phyloP scores from a whole-genome alignment of 1,284 basidiomycete species.

The Apiotrichum akiyoshidainum region DNA sequence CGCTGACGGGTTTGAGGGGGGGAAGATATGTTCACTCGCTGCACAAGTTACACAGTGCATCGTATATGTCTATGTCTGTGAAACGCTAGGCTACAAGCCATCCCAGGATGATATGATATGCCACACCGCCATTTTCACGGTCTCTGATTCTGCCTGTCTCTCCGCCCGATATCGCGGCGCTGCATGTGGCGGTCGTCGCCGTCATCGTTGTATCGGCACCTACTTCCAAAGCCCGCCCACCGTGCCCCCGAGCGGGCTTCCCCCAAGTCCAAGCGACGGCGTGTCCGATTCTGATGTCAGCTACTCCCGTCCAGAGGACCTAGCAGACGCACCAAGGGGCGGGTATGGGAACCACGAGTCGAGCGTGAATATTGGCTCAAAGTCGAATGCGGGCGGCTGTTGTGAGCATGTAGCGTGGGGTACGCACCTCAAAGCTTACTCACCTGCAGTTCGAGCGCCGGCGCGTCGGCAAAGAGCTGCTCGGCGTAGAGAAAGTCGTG shows the following conservation, averaged over 20 bases:
- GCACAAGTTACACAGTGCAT: no score
- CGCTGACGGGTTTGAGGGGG: no score
- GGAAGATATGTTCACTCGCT: no score
- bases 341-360: constrained; percentile 45
- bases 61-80: no score
- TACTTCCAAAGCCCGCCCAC: not conserved
- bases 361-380: constrained; percentile 24
- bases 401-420: not conserved
- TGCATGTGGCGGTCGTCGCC: no score
- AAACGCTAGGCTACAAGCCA: no score
- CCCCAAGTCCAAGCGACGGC: not conserved
- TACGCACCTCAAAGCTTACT: not conserved
- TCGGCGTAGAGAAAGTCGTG: constrained; percentile 44
- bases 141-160: no score
- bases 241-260: not conserved
- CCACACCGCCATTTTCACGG: no score
- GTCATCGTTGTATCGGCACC: no score
- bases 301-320: no score
- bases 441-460: not conserved
- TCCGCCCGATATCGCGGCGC: no score
- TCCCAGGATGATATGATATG: no score
- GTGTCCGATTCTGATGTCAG: not conserved
- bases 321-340: constrained; percentile 21
- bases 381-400: not conserved
- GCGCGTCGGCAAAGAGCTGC: constrained; percentile 26